Conservation (phyloP, 179 eudicot genomes). For the Vitellaria paradoxa region DNA sequence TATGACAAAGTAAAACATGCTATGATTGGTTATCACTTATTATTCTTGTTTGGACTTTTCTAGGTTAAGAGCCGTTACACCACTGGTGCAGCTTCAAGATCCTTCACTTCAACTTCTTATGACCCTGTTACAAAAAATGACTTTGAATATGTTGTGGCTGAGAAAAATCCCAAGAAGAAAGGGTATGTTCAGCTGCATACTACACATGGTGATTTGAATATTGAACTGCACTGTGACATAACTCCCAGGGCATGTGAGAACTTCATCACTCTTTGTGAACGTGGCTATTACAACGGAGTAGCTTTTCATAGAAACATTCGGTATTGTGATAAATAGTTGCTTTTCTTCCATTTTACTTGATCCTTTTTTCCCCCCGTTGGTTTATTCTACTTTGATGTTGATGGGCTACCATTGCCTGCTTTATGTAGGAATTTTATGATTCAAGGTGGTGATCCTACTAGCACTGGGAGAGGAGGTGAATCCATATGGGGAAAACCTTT, state of each 20-base stretch:
- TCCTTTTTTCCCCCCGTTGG: background rate
- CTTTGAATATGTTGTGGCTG: conserved; percentile 82
- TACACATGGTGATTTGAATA: conserved; percentile 95
- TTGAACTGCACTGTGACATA: conserved; percentile 91
- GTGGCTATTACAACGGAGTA: conserved; percentile 90
- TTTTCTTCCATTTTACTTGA: background rate
- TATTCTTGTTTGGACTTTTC: conserved; percentile 13
- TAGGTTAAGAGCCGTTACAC: conserved; percentile 95
- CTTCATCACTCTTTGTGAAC: conserved; percentile 90
- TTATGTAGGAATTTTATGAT: conserved; percentile 87
- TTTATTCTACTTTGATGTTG: conserved; percentile 5
- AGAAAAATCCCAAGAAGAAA: conserved; percentile 96
- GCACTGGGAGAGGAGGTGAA: conserved; percentile 95
- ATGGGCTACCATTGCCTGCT: background rate
- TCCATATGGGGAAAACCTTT: conserved; percentile 97
- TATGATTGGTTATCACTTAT: conserved; percentile 6
- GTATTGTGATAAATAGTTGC: conserved; percentile 31
- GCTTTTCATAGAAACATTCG: conserved; percentile 85
- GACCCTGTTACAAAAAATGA: conserved; percentile 92
- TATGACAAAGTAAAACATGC: background rate
- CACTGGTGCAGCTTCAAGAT: conserved; percentile 95
- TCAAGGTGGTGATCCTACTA: conserved; percentile 99
- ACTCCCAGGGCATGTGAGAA: conserved; percentile 95
- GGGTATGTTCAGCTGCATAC: conserved; percentile 91
- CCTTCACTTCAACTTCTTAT: conserved; percentile 93